Percentiles rank a stretch among this genome's conserved stretches.
These are phyloP conservation scores for Coffea humblotiana DNA, from an alignment of 305 asterid genomes.

Conservation along the genomic window DNA sequence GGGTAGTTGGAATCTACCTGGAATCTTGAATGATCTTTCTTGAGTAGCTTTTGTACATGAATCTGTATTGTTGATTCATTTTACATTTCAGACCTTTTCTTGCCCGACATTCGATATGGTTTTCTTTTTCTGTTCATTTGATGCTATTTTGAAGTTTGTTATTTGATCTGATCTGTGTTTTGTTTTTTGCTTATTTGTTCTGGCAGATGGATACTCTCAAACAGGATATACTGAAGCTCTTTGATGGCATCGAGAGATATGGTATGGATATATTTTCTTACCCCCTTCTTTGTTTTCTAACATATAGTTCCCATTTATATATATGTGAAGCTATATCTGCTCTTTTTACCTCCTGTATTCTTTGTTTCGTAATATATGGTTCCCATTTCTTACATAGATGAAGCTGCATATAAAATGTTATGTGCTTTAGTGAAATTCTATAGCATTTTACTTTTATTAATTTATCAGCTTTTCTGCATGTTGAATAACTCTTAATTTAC, in stretches of 20 bases:
- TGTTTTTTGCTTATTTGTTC: slow-evolving; percentile 3
- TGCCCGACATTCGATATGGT: background rate
- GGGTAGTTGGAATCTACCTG: background rate
- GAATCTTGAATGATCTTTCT: background rate
- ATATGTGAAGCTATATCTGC: no score
- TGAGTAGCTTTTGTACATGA: background rate
- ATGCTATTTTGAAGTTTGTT: background rate
- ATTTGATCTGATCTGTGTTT: background rate
- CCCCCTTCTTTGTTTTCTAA: background rate
- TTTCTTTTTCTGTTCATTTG: background rate
- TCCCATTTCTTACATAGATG: background rate
- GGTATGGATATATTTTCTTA: slow-evolving; percentile 41
- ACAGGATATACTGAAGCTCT: slow-evolving; percentile 75
- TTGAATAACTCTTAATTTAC: background rate
- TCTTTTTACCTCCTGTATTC: background rate
- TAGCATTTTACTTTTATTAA: background rate
- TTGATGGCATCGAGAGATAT: slow-evolving; percentile 80
- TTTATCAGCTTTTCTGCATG: background rate
- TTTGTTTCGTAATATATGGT: background rate
- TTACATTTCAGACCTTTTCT: background rate
- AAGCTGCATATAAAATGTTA: background rate
- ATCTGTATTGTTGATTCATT: background rate
- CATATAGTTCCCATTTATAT: background rate
- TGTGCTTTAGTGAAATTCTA: background rate
- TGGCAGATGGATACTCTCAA: slow-evolving; percentile 69